These are phyloP conservation scores for Gautieria morchelliformis DNA, from an alignment of 768 basidiomycete species.

Conservation along the genomic window DNA sequence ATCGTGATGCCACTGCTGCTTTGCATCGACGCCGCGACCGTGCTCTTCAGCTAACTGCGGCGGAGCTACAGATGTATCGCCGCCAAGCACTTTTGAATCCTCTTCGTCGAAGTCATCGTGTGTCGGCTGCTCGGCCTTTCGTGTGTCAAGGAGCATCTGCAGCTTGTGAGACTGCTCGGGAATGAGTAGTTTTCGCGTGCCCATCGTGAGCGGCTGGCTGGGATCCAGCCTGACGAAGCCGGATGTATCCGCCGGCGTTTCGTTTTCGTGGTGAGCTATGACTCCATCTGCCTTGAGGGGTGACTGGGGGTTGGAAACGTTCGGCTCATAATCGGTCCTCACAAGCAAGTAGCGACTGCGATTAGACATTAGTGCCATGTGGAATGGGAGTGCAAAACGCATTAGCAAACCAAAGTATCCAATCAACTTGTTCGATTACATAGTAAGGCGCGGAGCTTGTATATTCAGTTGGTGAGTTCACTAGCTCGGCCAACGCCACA, in stretches of 20 bases:
- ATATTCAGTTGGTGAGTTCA: constrained; percentile 49
- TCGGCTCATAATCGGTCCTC: constrained; percentile 24
- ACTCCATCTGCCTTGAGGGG: too few species aligned
- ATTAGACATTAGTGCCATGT: background rate
- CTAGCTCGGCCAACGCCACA: constrained; percentile 54
- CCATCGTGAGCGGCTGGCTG: constrained; percentile 32
- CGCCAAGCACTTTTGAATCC: constrained; percentile 37
- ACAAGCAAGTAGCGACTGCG: constrained; percentile 56
- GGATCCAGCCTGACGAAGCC: constrained; percentile 44
- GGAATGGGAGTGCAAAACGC: background rate
- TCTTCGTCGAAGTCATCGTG: constrained; percentile 37
- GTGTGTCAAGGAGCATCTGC: constrained; percentile 33
- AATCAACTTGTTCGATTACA: constrained; percentile 54
- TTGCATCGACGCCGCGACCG: constrained; percentile 16
- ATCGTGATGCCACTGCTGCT: constrained; percentile 52
- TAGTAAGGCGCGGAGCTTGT: constrained; percentile 43
- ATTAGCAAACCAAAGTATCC: constrained; percentile 54
- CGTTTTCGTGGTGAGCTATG: too few species aligned
- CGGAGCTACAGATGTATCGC: constrained; percentile 7
- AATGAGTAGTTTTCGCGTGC: constrained; percentile 30
- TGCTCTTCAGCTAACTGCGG: background rate
- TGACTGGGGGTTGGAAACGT: too few species aligned
- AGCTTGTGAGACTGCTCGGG: constrained; percentile 52
- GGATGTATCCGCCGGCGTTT: constrained; percentile 14
- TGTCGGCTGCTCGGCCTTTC: constrained; percentile 30